Evolutionary conservation across 257 asterid species (phyloP).

Genomic region (Solanum ossicruentum): DNA sequence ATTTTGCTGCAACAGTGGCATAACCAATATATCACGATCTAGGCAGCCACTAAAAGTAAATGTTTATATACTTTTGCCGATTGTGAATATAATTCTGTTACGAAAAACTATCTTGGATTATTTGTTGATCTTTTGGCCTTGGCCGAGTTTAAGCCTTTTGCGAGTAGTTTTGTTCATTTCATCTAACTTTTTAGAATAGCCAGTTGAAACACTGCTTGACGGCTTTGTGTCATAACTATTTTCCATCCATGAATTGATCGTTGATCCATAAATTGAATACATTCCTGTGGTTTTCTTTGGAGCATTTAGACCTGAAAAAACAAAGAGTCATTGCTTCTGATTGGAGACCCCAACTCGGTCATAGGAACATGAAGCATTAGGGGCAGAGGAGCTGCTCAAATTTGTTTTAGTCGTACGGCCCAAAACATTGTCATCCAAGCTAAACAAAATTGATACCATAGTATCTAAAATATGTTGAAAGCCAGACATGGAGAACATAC

Average conservation of each 20-base stretch:
- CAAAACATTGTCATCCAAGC: conserved; percentile 40
- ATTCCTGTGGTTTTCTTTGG: conserved; percentile 38
- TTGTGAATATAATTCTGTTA: too few relatives aligned
- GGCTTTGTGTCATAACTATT: conserved; percentile 17
- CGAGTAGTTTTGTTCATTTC: conserved; percentile 14
- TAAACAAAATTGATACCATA: too few relatives aligned
- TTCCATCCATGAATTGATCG: conserved; percentile 68
- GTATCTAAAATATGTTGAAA: conserved; percentile 66
- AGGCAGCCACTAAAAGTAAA: too few relatives aligned
- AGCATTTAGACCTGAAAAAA: conserved; percentile 19
- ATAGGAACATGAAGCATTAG: conserved; percentile 28
- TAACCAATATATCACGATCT: too few relatives aligned
- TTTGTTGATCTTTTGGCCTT: too few relatives aligned
- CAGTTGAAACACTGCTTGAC: conserved; percentile 45
- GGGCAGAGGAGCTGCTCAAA: conserved; percentile 34
- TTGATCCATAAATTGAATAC: conserved; percentile 59
- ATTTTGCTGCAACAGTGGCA: too few relatives aligned
- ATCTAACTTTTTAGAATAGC: conserved; percentile 54
- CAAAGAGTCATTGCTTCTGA: conserved; percentile 29
- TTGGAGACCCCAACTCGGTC: conserved; percentile 32
- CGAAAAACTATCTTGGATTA: too few relatives aligned
- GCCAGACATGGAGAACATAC: conserved; percentile 23
- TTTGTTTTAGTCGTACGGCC: conserved; percentile 39
- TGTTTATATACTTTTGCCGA: background rate
- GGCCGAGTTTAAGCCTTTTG: too few relatives aligned